Conservation (phyloP, 345 rosid species). For the Euphorbia lathyris region DNA sequence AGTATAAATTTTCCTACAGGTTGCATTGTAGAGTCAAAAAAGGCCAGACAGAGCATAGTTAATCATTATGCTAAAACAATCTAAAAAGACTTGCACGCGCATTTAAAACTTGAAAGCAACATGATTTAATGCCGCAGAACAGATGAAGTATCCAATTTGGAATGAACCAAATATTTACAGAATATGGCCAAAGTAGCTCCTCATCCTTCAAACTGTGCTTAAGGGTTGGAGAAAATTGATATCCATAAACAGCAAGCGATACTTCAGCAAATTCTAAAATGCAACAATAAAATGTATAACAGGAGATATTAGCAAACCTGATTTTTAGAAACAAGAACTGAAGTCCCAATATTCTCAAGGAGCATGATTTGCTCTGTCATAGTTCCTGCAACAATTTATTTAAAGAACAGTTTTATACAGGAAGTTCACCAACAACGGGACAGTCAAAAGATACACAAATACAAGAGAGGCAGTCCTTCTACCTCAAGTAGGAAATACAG, state of each 20-base stretch:
- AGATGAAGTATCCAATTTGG: not conserved
- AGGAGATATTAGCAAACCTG: slow-evolving; percentile 47
- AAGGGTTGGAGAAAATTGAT: not conserved
- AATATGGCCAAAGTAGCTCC: too few relatives aligned
- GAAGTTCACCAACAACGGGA: not conserved
- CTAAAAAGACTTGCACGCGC: not conserved
- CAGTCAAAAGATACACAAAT: not conserved
- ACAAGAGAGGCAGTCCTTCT: not conserved
- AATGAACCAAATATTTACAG: not conserved
- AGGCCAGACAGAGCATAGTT: not conserved
- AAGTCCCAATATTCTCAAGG: slow-evolving; percentile 96
- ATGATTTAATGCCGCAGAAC: not conserved
- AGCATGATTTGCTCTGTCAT: slow-evolving; percentile 93
- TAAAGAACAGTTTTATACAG: slow-evolving; percentile 11
- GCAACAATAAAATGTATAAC: not conserved
- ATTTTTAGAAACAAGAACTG: slow-evolving; percentile 80
- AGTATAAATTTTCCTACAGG: not conserved
- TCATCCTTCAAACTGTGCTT: not conserved
- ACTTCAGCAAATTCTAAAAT: not conserved
- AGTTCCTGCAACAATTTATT: slow-evolving; percentile 47
- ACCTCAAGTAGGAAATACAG: not conserved
- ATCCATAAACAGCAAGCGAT: not conserved
- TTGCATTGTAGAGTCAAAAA: not conserved
- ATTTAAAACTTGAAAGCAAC: too few relatives aligned
- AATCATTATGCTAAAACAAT: not conserved